Evolutionary conservation across 2,329 filamentous ascomycete genomes (phyloP).

Genomic region (Clonostachys rosea): DNA sequence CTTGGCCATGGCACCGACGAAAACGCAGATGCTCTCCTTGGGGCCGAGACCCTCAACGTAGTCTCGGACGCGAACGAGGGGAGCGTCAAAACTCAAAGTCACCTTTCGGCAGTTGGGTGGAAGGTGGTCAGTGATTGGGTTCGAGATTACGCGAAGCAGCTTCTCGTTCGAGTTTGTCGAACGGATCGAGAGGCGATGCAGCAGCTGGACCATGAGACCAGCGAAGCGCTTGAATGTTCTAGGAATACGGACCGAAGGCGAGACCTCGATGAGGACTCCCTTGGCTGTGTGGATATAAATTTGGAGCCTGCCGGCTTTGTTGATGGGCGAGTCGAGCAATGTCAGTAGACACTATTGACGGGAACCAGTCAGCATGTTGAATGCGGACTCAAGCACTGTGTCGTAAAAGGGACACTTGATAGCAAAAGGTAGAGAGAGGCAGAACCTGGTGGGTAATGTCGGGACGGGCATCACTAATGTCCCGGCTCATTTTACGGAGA

Average conservation of each 20-base stretch:
- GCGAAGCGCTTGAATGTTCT: slow-evolving; percentile 99
- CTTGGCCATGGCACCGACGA: slow-evolving; percentile 98
- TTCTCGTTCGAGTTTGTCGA: slow-evolving; percentile 98
- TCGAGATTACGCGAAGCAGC: slow-evolving; percentile 94
- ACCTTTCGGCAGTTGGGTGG: slow-evolving; percentile 97
- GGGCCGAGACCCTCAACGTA: slow-evolving; percentile 76
- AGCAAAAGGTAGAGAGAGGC: slow-evolving; percentile 11
- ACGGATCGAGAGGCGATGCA: slow-evolving; percentile 92
- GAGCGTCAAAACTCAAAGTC: slow-evolving; percentile 89
- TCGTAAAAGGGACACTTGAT: neutral
- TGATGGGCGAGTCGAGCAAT: slow-evolving; percentile 94
- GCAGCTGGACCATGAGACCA: slow-evolving; percentile 95
- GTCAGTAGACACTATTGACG: slow-evolving; percentile 81
- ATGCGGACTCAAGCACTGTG: slow-evolving; percentile 25
- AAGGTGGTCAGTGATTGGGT: slow-evolving; percentile 94
- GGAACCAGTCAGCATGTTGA: slow-evolving; percentile 36
- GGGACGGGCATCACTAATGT: slow-evolving; percentile 94
- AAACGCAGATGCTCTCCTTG: slow-evolving; percentile 94
- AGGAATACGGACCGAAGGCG: slow-evolving; percentile 94
- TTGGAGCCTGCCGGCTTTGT: slow-evolving; percentile 95
- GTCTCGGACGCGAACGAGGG: slow-evolving; percentile 80
- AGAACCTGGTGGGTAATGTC: slow-evolving; percentile 97
- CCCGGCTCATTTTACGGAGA: slow-evolving; percentile 98
- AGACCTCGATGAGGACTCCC: slow-evolving; percentile 95
- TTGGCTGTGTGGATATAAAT: slow-evolving; percentile 99